A percentile compares a stretch with the other conserved stretches of the same genome.
Evolutionary conservation across 768 basidiomycete species (phyloP).

Genomic region (Chalciporus chontae): DNA sequence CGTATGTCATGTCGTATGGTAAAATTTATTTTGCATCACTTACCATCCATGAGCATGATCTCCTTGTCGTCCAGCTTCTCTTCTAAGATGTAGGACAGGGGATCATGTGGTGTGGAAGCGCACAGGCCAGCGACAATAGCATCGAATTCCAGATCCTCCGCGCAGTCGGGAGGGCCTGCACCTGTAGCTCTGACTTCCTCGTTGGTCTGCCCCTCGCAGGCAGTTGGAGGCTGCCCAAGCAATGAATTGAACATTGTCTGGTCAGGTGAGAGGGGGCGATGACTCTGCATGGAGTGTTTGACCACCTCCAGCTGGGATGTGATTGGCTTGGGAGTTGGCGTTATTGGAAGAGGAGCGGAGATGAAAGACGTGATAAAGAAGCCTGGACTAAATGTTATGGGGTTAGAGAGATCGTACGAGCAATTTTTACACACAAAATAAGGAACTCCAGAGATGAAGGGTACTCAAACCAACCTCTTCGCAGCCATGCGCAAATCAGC

Average conservation of each 20-base stretch:
- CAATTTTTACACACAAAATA: conserved; percentile 18
- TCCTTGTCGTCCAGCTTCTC: conserved; percentile 55
- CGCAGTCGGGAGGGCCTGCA: not conserved
- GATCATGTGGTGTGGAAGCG: conserved; percentile 20
- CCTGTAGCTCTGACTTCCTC: not conserved
- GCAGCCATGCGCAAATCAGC: conserved; percentile 11
- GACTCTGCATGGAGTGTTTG: conserved; percentile 18
- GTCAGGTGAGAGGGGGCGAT: conserved; percentile 18
- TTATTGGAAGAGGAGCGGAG: conserved; percentile 28
- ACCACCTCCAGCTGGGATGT: conserved; percentile 15
- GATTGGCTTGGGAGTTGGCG: conserved; percentile 17
- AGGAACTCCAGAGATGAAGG: conserved; percentile 10
- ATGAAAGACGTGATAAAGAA: conserved; percentile 34
- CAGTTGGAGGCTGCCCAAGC: conserved; percentile 23
- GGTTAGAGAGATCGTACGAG: conserved; percentile 21
- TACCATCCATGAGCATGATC: conserved; percentile 57
- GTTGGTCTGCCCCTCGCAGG: not conserved
- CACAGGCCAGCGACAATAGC: conserved; percentile 34
- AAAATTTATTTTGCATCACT: conserved; percentile 12
- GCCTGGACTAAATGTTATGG: conserved; percentile 29
- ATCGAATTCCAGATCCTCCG: conserved; percentile 23
- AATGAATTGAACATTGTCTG: conserved; percentile 18
- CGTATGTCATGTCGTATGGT: conserved; percentile 11
- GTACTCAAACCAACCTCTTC: conserved; percentile 21
- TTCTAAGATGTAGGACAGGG: conserved; percentile 41